Evolutionary conservation across 2,329 filamentous ascomycete species (phyloP), one percentile per base, ranked within the genome.

Genomic region (Fusarium begoniae): DNA sequence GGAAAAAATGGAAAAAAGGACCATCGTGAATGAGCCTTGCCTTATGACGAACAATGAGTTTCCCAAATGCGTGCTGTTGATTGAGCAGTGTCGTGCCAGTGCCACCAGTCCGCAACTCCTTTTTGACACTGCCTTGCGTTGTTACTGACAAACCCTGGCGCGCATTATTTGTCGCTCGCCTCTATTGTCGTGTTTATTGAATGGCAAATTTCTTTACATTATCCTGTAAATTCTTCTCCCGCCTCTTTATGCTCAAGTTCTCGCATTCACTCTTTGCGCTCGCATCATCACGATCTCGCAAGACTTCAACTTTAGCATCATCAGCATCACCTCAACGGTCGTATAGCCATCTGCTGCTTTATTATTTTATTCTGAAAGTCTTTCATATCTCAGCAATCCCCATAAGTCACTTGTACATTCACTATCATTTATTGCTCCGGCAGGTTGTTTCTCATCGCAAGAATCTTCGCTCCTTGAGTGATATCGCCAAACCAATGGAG

Each of bases 1-100:
- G 71, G 73, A 66, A 73, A 73, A 74, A 73, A 74, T 76, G 77
- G 73, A 79, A 78, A 76, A 74, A 71, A 74, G 74, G 67, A 73
- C 73, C 75, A 73, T 78, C 68, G 57, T 77, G 77, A 73, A 62
- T 67, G 66, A 74, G 61, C 70, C 66, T 72, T 67, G 70, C 66
- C 66, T 72, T 72, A 69, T 71, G 67, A 65, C 50, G 59, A 75
- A 68, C 56, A 57, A 55, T 14, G 12, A 37, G 11, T 38, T n/a
- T 47, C 38, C 38, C 26, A 40, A 45, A 47, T 3, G 24, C 35
- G 50, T 62, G 35, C 7, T 45, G 32, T 51, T 50, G 35, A 41
- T 30, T 55, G 48, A 44, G 53, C 56, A 74, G 38, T 60, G 60
- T 59, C 18, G n/a, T 69, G 55, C 22, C 63, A 74, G 62, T 74